Evolutionary conservation across 306 rosid species (phyloP).

Genomic region (Elaeagnus macrophylla): DNA sequence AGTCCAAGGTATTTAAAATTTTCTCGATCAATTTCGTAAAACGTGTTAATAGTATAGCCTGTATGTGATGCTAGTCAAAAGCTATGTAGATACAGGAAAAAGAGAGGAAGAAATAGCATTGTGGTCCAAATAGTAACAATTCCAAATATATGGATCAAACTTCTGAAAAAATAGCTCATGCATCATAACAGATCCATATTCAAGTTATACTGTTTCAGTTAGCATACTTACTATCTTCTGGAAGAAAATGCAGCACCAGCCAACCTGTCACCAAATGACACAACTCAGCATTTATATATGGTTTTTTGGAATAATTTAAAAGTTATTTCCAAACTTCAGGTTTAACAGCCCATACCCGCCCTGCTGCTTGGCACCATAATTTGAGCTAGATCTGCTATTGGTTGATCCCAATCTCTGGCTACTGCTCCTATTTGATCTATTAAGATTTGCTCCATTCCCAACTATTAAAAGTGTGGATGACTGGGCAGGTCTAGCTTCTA

Average conservation of each 20-base stretch:
- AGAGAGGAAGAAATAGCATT: no score
- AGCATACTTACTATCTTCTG: constrained; percentile 49
- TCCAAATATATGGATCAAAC: no score
- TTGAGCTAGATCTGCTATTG: constrained; percentile 58
- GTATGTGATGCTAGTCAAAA: no score
- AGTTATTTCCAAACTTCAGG: not conserved
- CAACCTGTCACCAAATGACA: constrained; percentile 36
- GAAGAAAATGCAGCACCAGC: constrained; percentile 38
- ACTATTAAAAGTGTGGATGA: constrained; percentile 39
- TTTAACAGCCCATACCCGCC: constrained; percentile 35
- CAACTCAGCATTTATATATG: constrained; percentile 17
- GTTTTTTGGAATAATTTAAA: not conserved
- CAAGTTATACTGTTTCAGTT: not conserved
- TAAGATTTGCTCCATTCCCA: constrained; percentile 49
- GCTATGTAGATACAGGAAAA: no score
- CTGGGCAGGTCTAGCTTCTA: constrained; percentile 45
- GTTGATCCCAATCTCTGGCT: constrained; percentile 41
- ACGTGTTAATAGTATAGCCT: no score
- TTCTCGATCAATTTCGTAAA: no score
- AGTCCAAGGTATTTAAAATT: no score
- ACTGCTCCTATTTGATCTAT: constrained; percentile 32
- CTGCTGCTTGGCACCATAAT: constrained; percentile 42
- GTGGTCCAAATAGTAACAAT: no score
- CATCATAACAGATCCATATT: no score
- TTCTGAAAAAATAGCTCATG: no score